Base-by-base conservation (phyloP, 2,329 filamentous ascomycete genomes). In the Aurifilum marmelostoma region DNA sequence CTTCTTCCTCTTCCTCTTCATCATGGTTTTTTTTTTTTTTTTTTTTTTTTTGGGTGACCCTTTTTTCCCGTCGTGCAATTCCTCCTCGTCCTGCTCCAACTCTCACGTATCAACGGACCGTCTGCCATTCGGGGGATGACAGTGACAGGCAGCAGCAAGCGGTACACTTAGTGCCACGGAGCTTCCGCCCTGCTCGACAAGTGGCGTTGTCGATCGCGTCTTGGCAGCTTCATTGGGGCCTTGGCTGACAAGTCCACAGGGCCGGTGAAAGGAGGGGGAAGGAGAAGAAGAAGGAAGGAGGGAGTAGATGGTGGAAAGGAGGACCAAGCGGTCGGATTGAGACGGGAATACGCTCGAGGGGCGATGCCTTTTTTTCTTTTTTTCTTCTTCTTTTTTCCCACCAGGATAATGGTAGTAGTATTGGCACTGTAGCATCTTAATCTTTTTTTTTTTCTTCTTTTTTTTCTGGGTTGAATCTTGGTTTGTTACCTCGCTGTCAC, bases 151-250 rank as follows among this genome's bases (percentile, higher is more conserved):
- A 47, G 21, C 43, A 47, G 43, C 43, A n/a, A n/a, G n/a, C n/a
- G n/a, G n/a, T n/a, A n/a, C n/a, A n/a, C n/a, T n/a, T n/a, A n/a
- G n/a, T n/a, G n/a, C n/a, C 18, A 37, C 56, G 56, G 56, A 59
- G 32, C 32, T 29, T 59, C 56, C 56, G 56, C 56, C 21, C 11
- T 14, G 56, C 32, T n/a, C 24, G 29, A 16, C 1, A 37, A 8
- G 32, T 37, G 56, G 56, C 29, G 56, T 7, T 59, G 56, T n/a
- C 29, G 56, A 59, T 59, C 56, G 32, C 16, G 56, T 59, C 56
- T 59, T 59, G 56, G 56, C 56, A 37, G 32, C 18, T 21, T 37
- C 29, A 59, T 8, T 18, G 32, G 56, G 27, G 43, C 43, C 43
- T 29, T 56, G 52, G 52, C 52, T 56, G 52, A 27, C 27, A 29